phyloP scores from a whole-genome alignment of 306 rosid genomes.

The Datisca glomerata region DNA sequence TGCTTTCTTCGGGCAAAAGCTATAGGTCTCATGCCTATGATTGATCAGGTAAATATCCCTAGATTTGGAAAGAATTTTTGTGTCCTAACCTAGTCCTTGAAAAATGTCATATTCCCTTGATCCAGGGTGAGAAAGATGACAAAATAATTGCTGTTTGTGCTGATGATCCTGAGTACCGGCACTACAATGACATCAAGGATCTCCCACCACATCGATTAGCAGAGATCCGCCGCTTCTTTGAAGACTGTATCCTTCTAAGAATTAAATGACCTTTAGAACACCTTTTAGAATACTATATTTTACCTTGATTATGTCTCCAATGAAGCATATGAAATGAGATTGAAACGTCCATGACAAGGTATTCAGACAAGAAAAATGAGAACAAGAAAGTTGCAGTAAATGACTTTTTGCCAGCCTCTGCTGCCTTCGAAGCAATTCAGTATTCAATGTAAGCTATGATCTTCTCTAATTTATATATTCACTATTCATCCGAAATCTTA shows the following conservation, averaged over 20 bases:
- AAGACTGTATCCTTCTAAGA: constrained; percentile 69
- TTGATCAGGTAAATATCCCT: constrained; percentile 53
- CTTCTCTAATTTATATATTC: constrained; percentile 1
- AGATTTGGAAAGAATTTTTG: too few species aligned
- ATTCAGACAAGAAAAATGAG: constrained; percentile 81
- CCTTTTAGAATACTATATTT: too few species aligned
- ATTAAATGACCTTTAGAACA: too few species aligned
- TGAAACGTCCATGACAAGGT: too few species aligned
- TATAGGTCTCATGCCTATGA: constrained; percentile 97
- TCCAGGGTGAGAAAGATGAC: constrained; percentile 95
- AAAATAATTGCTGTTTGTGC: constrained; percentile 96
- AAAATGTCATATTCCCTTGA: constrained; percentile 5
- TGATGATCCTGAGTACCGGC: constrained; percentile 91
- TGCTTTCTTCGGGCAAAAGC: constrained; percentile 97
- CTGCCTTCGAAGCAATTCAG: constrained; percentile 60
- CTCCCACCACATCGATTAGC: constrained; percentile 95
- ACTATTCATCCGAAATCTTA: too few species aligned
- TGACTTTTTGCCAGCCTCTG: constrained; percentile 77
- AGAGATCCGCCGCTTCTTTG: constrained; percentile 92
- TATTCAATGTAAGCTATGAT: constrained; percentile 60
- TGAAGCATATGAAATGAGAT: too few species aligned
- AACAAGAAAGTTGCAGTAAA: constrained; percentile 91
- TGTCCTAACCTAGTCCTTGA: background rate
- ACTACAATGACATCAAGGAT: constrained; percentile 81
- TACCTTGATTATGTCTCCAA: too few species aligned